Conservation (phyloP, 768 basidiomycete genomes). For the Austroboletus eburneus region DNA sequence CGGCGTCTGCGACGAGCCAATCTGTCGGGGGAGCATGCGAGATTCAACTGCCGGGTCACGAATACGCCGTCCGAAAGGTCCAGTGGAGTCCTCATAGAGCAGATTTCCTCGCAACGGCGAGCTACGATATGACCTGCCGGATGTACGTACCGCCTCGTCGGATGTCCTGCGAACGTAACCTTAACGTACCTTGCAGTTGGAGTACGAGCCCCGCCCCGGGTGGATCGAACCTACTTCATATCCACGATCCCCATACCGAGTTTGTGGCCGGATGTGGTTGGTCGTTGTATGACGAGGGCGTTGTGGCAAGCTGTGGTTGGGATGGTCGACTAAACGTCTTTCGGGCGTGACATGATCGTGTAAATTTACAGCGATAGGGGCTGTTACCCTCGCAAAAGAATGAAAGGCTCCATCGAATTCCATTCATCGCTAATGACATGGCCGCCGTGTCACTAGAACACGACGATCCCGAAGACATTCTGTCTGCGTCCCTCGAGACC, state of each 20-base stretch:
- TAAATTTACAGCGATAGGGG: no score
- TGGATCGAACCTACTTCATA: slow-evolving; percentile 52
- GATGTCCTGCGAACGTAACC: not conserved
- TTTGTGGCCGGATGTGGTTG: slow-evolving; percentile 90
- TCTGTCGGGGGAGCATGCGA: slow-evolving; percentile 73
- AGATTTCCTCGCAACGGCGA: slow-evolving; percentile 64
- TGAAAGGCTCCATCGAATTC: no score
- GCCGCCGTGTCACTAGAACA: not conserved
- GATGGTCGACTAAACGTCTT: slow-evolving; percentile 82
- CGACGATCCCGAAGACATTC: slow-evolving; percentile 60
- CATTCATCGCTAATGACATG: no score
- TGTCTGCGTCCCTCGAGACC: slow-evolving; percentile 57
- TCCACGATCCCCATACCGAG: slow-evolving; percentile 89
- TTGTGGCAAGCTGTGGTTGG: slow-evolving; percentile 90
- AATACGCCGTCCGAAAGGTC: slow-evolving; percentile 85
- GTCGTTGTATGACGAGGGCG: slow-evolving; percentile 87
- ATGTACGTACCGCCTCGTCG: slow-evolving; percentile 52
- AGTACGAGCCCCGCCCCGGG: slow-evolving; percentile 52
- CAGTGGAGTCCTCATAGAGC: slow-evolving; percentile 84
- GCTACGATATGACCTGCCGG: slow-evolving; percentile 95
- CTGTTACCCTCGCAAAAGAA: no score
- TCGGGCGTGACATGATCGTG: slow-evolving; percentile 37
- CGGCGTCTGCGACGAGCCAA: slow-evolving; percentile 40
- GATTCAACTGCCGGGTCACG: slow-evolving; percentile 72
- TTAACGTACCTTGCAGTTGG: slow-evolving; percentile 52